Base-by-base conservation (phyloP, 164 flowering plant genomes). In the Tinospora cordifolia region DNA sequence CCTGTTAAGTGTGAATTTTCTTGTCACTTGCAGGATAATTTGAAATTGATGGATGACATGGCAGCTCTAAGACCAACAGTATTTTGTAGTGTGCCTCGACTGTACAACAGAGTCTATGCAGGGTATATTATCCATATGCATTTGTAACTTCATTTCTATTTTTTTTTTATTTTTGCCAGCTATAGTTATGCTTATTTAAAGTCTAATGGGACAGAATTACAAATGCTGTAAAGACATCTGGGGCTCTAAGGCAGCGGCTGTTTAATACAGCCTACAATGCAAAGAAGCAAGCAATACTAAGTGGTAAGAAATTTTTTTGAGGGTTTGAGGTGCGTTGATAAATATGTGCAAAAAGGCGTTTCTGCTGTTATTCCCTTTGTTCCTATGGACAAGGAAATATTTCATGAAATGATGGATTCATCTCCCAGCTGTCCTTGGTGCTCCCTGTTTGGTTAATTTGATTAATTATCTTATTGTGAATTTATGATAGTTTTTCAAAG, bases 21-120 rank as follows among this genome's bases (percentile, higher is more conserved):
- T 21, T 17, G 13, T 68, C 73, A 2, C 74, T 11, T 81, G 75
- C 85, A 94, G 99, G 99, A 94, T 74, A 94, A 89, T 80, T 62
- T 94, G 88, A 94, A 94, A 72, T 71, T 94, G 74, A 81, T 94
- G 92, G 99, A 94, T 83, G 99, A 94, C 67, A 72, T 92, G 88
- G 90, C 86, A 67, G 88, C 84, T 69, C 77, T 94, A 44, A 85
- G 99, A 74, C 99, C 99, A 65, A 94, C 98, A 9, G 65, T 94
- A 40, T 94, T 94, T 76, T 81, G 87, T 81, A 94, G 99, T 79
- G 99, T 94, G 77, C 99, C 99, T 74, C 88, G 99, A 22, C 79
- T 95, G 39, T 92, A 85, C 77, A 95, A 95, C 77, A 86, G 94
- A 84, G 91, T 95, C 65, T 88, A 88, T 82, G 84, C 83, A 62